Conservation (phyloP, 2,329 filamentous ascomycete genomes). For the Cadophora sp. region DNA sequence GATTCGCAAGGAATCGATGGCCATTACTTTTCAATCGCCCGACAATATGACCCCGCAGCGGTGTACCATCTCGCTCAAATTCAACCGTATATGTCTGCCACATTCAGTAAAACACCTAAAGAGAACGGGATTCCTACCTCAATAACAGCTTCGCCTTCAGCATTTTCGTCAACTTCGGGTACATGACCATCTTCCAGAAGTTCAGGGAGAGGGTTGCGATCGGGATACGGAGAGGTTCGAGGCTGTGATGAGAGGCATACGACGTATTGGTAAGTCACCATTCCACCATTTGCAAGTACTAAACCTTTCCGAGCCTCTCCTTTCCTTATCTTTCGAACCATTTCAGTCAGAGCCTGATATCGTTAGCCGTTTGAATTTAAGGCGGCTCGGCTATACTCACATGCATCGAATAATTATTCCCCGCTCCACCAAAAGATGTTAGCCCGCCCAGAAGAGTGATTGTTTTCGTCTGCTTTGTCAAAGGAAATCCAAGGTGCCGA, state of each 20-base stretch:
- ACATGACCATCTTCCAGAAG: constrained; percentile 49
- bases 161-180: constrained; percentile 51
- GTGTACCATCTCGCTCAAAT: constrained; percentile 58
- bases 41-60: constrained; percentile 56
- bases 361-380: neutral
- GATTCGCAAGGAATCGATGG: constrained; percentile 63
- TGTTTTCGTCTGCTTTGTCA: constrained; percentile 54
- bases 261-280: constrained; percentile 70
- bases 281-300: constrained; percentile 70
- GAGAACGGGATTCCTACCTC: constrained; percentile 52
- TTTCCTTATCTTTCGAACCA: constrained; percentile 59
- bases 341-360: constrained; percentile 57
- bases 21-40: constrained; percentile 55
- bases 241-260: constrained; percentile 61
- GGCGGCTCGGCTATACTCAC: constrained; percentile 47
- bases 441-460: constrained; percentile 69
- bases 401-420: constrained; percentile 76
- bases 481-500: constrained; percentile 61
- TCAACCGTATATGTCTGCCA: constrained; percentile 67
- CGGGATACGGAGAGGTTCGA: constrained; percentile 53
- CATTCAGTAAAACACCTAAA: constrained; percentile 10
- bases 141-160: constrained; percentile 58
- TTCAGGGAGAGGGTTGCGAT: constrained; percentile 53
- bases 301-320: constrained; percentile 58
- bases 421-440: constrained; percentile 73